Evolutionary conservation across 1,139 yeast genomes (phyloP), one percentile per base, ranked within the genome.

Genomic region (Suhomyces yuchorum): DNA sequence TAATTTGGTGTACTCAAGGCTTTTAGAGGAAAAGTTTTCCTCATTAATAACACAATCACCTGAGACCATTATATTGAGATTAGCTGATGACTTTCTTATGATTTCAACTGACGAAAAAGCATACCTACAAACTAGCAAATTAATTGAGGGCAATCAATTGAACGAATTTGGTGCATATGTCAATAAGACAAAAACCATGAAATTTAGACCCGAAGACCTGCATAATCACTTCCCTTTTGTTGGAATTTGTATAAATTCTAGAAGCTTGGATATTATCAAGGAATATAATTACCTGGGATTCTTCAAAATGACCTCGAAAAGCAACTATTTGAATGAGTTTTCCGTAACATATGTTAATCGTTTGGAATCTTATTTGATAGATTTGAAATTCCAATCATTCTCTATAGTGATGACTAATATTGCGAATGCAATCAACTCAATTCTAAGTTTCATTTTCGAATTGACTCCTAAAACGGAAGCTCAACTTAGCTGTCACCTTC

Each of bases 51-150:
- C 56, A 6, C 47, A 56, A 0, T 61, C 70, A 1, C 70, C 37
- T 3, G 41, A 45, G 6, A 42, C 80, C 3, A 52, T 77, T 2
- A 62, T 90, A 0, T 54, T 90, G 9, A 68, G 97, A 47, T 67
- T 88, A 24, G 96, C 91, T 0, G 99, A 93, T 65, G 99, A 93
- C 62, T 93, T 93, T 59, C 61, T 93, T 34, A 71, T 89, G 20
- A 65, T 92, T 0, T 77, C 96, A 0, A 71, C 83, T 1, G 56
- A 55, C 22, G 38, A 53, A 23, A 49, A 52, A 1, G 55, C 58
- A 3, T 67, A 68, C 41, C 36, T 55, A 3, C 41, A 53, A 28
- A 65, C 67, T 4, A 51, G 54, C 24, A 48, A 46, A 1, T 49
- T 61, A 0, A 60, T 67, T 0, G 49, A 55, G 3, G 60, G 73